These are phyloP conservation scores for Mucuna pruriens DNA, from an alignment of 306 rosid species.

Conservation along the genomic window DNA sequence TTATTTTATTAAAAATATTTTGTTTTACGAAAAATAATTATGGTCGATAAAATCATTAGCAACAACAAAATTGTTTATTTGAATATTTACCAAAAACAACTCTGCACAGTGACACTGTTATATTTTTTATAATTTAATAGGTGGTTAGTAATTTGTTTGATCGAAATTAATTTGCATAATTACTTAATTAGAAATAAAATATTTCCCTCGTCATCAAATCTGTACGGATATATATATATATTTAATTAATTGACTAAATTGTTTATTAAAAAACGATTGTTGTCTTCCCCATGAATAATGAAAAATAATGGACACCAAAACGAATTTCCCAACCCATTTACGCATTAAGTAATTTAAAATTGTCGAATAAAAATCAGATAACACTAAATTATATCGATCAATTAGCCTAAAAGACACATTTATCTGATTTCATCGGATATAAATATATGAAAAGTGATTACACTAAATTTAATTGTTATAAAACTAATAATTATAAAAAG, in stretches of 20 bases:
- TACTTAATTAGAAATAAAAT: not conserved
- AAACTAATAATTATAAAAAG: no score
- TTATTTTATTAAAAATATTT: not conserved
- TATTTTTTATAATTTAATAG: not conserved
- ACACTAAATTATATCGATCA: no score
- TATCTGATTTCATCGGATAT: no score
- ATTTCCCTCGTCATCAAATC: not conserved
- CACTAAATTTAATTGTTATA: no score
- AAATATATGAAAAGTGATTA: no score
- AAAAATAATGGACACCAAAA: not conserved
- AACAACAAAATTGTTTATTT: slow-evolving; percentile 12
- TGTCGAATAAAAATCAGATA: not conserved
- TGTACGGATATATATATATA: not conserved
- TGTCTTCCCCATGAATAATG: not conserved
- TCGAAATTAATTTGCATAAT: slow-evolving; percentile 5
- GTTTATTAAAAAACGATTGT: not conserved
- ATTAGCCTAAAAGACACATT: no score
- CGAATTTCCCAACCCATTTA: no score
- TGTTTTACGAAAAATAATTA: no score
- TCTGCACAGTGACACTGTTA: no score
- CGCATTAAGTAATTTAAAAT: not conserved
- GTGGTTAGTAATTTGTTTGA: slow-evolving; percentile 1
- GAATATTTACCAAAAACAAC: no score
- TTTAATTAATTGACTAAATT: not conserved
- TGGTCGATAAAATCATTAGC: no score